Evolutionary conservation across 176 grass and related monocot species (phyloP), one percentile per base, ranked within the genome.

Genomic region (Aegilops tauschii): DNA sequence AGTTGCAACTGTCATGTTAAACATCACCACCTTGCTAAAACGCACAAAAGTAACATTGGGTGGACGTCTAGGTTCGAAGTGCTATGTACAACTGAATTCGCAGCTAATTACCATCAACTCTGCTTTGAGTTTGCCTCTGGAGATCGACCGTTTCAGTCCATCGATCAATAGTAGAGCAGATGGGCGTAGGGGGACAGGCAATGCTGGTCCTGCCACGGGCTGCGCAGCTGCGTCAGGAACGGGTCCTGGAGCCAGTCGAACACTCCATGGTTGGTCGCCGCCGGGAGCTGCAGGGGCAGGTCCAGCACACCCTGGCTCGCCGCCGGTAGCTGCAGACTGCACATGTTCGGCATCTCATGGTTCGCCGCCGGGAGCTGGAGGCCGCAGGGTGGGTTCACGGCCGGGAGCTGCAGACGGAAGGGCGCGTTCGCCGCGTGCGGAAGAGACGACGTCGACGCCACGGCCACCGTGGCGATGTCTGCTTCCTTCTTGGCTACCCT

Each of bases 201-300:
- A 8, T 49, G 27, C 79, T 90, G 89, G 14, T 95, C 95, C 47
- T 92, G 87, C 95, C 91, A 98, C 18, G 95, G 81, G 87, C 95
- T 97, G 21, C 91, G 87, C 50, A 87, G 85, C 83, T 93, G 95
- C 63, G 85, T 27, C 62, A 92, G 82, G 36, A 87, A 87, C 44
- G 87, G 77, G 9, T 98, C 95, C 76, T 98, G 87, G 70, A 88
- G 42, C 89, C 89, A 90, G 64, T 98, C 95, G 37, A 85, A 62
- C 32, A 30, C 84, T 12, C 88, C 89, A 64, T 63, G 73, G 83
- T 21, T 59, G 56, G 36, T 78, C 28, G 80, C 61, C 3, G 90
- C 61, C 3, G 90, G 91, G 4, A 91, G 65, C 85, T 95, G 90
- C 42, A 93, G 56, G 45, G 84, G 90, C 37, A 83, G 82, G 27